Conservation (phyloP, 2,329 filamentous ascomycete genomes). For the Colletotrichum sansevieriae region DNA sequence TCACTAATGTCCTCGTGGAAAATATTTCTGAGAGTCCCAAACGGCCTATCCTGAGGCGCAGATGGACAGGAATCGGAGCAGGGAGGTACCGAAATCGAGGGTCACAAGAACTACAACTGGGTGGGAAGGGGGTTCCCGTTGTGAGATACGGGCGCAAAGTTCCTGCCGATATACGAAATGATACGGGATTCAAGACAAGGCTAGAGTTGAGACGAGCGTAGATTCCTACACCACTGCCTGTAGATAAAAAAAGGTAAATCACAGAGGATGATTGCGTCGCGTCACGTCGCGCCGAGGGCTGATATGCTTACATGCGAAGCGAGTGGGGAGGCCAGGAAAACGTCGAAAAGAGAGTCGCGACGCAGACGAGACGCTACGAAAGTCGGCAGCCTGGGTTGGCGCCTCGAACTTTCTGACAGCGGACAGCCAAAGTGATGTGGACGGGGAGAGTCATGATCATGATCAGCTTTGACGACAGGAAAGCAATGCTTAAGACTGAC, state of each 20-base stretch:
- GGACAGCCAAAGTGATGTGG: background rate
- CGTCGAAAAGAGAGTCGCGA: background rate
- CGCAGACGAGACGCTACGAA: background rate
- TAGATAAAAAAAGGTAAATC: background rate
- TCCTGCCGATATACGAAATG: constrained; percentile 1
- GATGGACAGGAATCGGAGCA: constrained; percentile 8
- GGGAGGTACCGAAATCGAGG: constrained; percentile 25
- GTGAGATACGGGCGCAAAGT: constrained; percentile 25
- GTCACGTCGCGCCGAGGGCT: background rate
- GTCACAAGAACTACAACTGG: constrained; percentile 4
- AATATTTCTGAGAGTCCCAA: background rate
- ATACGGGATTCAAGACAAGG: background rate
- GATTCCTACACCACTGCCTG: background rate
- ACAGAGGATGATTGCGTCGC: background rate
- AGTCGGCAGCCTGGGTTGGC: too few species aligned
- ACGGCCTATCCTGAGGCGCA: background rate
- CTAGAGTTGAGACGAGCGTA: background rate
- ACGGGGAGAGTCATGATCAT: background rate
- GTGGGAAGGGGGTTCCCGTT: constrained; percentile 29
- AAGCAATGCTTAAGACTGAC: background rate
- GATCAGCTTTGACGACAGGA: background rate
- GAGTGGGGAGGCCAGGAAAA: background rate
- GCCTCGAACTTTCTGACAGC: background rate
- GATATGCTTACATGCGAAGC: background rate
- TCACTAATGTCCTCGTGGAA: background rate